Base-by-base conservation (phyloP, 2,329 filamentous ascomycete genomes). In the Aspergillus glaucus region DNA sequence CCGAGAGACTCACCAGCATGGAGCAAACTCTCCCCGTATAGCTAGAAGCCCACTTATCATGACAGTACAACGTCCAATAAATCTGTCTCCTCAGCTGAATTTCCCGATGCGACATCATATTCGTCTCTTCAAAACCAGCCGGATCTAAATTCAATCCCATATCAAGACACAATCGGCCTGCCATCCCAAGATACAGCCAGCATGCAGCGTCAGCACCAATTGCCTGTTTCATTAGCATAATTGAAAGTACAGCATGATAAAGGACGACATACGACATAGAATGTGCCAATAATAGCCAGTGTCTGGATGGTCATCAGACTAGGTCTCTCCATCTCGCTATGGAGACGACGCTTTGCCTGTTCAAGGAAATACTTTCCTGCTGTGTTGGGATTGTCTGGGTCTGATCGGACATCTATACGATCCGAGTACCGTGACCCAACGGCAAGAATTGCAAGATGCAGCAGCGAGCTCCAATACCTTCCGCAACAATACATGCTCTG, bases 161-260 rank as follows among this genome's bases (percentile, higher is more conserved):
- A 26, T 71, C 68, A 0, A 70, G 57, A 8, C 60, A 62, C 10
- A 71, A 47, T 3, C 66, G 59, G 43, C 54, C 63, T 1, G 68
- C 68, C 62, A 70, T 69, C 1, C 67, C 67, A n/a, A 68, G 62
- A 39, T 68, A 60, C 7, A 69, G 58, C 66, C 66, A 69, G 2
- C 66, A 63, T 1, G 64, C 60, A 3, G 67, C 65, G 51, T 70
- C 67, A 4, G 58, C 58, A 2, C 67, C 67, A 9, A 61, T 61
- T 5, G 65, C 61, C 66, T 70, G 14, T 2, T 28, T 4, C 4
- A 10, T 8, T 34, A 22, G 17, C 4, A n/a, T 30, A 9, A 4
- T 36, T 36, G 14, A 30, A 30, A 1, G 34, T 17, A 9, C 3
- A 17, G 2, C 3, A 17, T 8, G 34, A 8, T 7, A 17, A n/a